Base-by-base conservation (phyloP, 148 eudicot genomes). In the Fagopyrum homotropicum region DNA sequence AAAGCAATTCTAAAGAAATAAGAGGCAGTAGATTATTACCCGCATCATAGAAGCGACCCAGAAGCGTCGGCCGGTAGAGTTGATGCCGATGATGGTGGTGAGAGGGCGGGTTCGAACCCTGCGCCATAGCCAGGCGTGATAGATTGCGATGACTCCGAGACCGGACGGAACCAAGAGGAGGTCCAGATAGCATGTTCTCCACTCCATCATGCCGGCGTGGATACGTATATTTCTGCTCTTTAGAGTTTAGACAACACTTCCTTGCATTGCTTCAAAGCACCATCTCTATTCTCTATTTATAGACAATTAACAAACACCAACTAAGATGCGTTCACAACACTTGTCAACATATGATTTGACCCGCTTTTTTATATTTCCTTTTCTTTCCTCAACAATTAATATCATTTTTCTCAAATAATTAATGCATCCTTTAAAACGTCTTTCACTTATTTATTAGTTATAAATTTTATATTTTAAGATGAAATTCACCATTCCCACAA, bases 21-120 rank as follows among this genome's bases (percentile, higher is more conserved):
- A 4, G 40, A 35, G 40, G 15, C 3, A 9, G 59, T 3, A 49
- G 8, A 30, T 72, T 68, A 17, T 19, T 79, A 94, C 98, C 96
- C 87, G 86, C 87, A 93, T 88, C 2, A 94, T 91, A 69, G 96
- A 81, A 5, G 88, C 46, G 54, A 94, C 97, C 98, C 98, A 94
- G 45, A 86, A 76, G 14, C 86, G 85, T 48, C 97, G 82, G 9
- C 87, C 97, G n/a, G 49, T 72, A 49, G 97, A 83, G 79, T 91
- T 94, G 6, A 84, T 90, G 26, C 97, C 97, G 56, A 94, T 87
- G 77, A 90, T 84, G 69, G 98, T 94, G 1, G 82, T 47, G 35
- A 80, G 84, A 0, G 98, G 98, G 48, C 85, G 88, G 6, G 85
- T 88, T 35, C 86, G 73, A 57, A 91, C 91, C 83, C 79, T 85